Base-by-base conservation (phyloP, 2,329 filamentous ascomycete genomes). In the Daldinia sp. region DNA sequence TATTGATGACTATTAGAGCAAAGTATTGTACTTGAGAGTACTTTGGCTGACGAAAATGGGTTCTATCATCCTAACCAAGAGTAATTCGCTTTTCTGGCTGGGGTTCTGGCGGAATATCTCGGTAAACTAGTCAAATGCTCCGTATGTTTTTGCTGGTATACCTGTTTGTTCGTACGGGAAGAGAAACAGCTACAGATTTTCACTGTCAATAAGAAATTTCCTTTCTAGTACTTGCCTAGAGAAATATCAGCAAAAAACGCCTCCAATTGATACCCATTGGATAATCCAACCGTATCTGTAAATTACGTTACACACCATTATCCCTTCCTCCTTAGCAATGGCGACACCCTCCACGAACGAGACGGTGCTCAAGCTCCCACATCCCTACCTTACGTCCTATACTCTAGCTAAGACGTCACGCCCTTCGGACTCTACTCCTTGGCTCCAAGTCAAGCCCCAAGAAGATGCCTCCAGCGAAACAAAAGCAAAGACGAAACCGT, bases 311-410 rank as follows among this genome's bases (percentile, higher is more conserved):
- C 26, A 53, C 30, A 37, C 46, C 18, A n/a, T 4, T 9, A 9
- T 23, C 42, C 57, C 23, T 50, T 39, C 39, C n/a, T 58, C 15
- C n/a, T 58, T 10, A 64, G 63, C 57, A 60, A 78, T 78, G 75
- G 65, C 73, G 35, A 55, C 68, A 23, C 46, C 72, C 44, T 68
- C 73, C 48, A 60, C 73, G 7, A 74, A 78, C 63, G 81, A 84
- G 72, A 79, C 78, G 23, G 73, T 84, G 62, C 74, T 86, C 72
- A 83, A 82, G 78, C 83, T 86, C 39, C 84, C 84, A 61, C 82
- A 86, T 71, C 84, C 84, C 1, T 85, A 85, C 75, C 79, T 81
- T 44, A 81, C 82, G 41, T 80, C 84, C 60, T 86, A 85, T 75
- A 73, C 78, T 7, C 73, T 85, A 46, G 76, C 78, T 60, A 80